A percentile compares a stretch with the other conserved stretches of the same genome.
phyloP scores from a whole-genome alignment of 164 flowering plant species.

The Dillenia turbinata region DNA sequence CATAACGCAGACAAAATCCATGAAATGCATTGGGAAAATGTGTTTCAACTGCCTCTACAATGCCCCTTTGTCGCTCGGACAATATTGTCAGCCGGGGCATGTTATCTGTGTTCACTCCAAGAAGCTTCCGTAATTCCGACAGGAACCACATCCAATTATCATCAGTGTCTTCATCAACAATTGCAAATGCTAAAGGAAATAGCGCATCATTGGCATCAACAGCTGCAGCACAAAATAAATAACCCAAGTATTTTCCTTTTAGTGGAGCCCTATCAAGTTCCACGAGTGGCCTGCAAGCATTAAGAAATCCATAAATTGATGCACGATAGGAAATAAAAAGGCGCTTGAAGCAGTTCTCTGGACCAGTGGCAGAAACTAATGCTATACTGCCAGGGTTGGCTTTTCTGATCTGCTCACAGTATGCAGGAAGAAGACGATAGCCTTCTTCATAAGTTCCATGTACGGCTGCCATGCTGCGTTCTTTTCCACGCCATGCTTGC shows the following conservation, averaged over 20 bases:
- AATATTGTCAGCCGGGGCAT: slow-evolving; percentile 57
- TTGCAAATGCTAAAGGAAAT: slow-evolving; percentile 86
- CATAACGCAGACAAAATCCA: slow-evolving; percentile 51
- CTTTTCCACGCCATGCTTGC: slow-evolving; percentile 99
- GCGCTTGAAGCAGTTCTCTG: slow-evolving; percentile 84
- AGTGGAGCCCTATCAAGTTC: slow-evolving; percentile 86
- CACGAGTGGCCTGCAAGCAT: slow-evolving; percentile 89
- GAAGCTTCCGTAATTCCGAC: slow-evolving; percentile 68
- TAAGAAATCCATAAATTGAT: slow-evolving; percentile 82
- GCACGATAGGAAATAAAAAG: slow-evolving; percentile 87
- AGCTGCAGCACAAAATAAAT: slow-evolving; percentile 83
- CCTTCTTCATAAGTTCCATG: slow-evolving; percentile 70
- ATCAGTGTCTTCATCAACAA: slow-evolving; percentile 83
- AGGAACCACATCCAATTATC: slow-evolving; percentile 82
- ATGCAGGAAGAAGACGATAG: slow-evolving; percentile 51
- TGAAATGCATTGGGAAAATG: slow-evolving; percentile 57
- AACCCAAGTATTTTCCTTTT: slow-evolving; percentile 88
- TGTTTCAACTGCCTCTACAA: slow-evolving; percentile 54
- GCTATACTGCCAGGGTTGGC: slow-evolving; percentile 72
- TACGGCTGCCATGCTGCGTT: slow-evolving; percentile 97
- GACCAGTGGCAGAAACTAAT: slow-evolving; percentile 75
- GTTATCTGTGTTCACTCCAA: slow-evolving; percentile 78
- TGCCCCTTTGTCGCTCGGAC: slow-evolving; percentile 42
- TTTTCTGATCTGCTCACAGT: slow-evolving; percentile 54
- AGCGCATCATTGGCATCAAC: slow-evolving; percentile 68